Evolutionary conservation across 495 filamentous ascomycete genomes (phyloP).

Genomic region (Aspergillus affinis): DNA sequence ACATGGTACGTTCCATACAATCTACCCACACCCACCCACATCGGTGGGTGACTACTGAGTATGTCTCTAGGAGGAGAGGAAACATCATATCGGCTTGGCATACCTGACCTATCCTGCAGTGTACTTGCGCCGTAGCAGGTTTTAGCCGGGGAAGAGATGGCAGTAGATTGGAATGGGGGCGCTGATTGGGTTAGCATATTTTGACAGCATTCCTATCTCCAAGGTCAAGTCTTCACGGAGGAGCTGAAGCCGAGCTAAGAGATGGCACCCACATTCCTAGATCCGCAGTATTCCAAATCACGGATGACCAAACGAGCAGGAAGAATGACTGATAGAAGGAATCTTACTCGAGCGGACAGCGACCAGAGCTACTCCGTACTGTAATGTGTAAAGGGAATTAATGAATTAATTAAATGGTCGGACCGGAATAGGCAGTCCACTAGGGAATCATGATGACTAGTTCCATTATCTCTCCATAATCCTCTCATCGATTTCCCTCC

Average conservation of each 20-base stretch:
- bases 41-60: too few species aligned
- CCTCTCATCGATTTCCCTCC: too few species aligned
- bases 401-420: background rate
- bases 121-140: background rate
- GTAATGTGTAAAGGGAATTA: background rate
- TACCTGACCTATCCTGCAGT: background rate
- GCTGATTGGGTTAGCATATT: background rate
- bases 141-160: background rate
- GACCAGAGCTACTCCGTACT: too few species aligned
- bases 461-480: too few species aligned
- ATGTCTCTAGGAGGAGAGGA: too few species aligned
- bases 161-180: background rate
- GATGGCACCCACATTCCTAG: slow-evolving; percentile 2
- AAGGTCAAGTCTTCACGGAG: background rate
- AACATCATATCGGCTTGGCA: background rate
- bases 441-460: background rate
- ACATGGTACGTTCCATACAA: too few species aligned
- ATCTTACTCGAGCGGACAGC: too few species aligned
- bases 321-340: background rate
- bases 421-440: background rate
- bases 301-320: background rate
- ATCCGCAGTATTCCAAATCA: slow-evolving; percentile 6
- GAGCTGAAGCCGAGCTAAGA: background rate
- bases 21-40: too few species aligned
- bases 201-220: slow-evolving; percentile 5